Conservation (phyloP, 73 alveolate genomes). For the Breviolum minutum region DNA sequence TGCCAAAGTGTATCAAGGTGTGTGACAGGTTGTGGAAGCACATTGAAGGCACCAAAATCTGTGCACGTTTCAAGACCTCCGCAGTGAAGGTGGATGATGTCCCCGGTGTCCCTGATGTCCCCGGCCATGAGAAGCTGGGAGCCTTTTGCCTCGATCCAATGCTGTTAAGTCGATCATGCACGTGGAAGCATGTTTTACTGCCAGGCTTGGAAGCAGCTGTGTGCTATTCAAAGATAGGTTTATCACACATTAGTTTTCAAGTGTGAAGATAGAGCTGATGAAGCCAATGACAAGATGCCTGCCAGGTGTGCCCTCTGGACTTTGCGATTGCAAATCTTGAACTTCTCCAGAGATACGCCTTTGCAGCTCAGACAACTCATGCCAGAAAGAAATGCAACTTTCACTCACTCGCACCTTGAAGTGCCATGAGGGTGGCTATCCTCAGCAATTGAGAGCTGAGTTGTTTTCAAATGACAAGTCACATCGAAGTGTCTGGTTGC, state of each 20-base stretch:
- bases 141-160: constrained; percentile 29
- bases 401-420: not conserved
- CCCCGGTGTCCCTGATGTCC: not conserved
- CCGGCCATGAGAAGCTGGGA: constrained; percentile 90
- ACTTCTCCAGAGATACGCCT: constrained; percentile 17
- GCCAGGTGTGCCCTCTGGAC: not conserved
- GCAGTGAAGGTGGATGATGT: not conserved
- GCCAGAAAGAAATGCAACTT: no score
- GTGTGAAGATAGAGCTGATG: not conserved
- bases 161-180: no score
- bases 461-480: no score
- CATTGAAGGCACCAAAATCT: no score
- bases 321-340: not conserved
- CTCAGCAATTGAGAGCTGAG: no score
- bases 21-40: no score
- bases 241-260: not conserved
- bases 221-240: no score
- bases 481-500: no score
- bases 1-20: not conserved
- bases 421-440: not conserved
- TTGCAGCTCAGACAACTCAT: not conserved
- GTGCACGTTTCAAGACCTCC: not conserved
- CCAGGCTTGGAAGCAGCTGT: no score
- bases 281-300: not conserved
- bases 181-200: no score